Conservation (phyloP, 2,329 filamentous ascomycete genomes). For the Colletotrichum neosansevieriae region DNA sequence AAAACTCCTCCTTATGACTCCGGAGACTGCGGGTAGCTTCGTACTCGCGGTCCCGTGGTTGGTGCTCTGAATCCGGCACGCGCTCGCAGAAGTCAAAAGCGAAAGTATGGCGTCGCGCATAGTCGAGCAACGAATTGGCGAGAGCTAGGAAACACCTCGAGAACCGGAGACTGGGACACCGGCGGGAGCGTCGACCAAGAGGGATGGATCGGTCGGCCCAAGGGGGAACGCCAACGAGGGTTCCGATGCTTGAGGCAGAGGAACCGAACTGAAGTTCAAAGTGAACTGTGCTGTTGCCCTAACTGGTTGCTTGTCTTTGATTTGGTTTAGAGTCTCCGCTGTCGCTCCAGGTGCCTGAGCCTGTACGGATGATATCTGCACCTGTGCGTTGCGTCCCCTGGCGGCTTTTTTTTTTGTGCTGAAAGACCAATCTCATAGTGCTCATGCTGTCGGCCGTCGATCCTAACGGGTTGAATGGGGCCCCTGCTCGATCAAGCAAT, state of each 20-base stretch:
- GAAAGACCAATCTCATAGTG: conserved; percentile 19
- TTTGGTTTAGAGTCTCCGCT: background rate
- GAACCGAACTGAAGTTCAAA: conserved; percentile 7
- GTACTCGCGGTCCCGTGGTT: conserved; percentile 31
- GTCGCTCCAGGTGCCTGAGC: conserved; percentile 14
- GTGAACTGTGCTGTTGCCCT: conserved; percentile 5
- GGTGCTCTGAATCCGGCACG: conserved; percentile 26
- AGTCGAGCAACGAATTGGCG: conserved; percentile 30
- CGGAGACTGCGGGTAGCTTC: conserved; percentile 37
- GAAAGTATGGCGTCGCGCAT: conserved; percentile 38
- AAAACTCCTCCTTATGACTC: conserved; percentile 15
- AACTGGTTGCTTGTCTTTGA: background rate
- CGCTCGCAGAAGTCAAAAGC: conserved; percentile 37
- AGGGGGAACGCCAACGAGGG: conserved; percentile 13
- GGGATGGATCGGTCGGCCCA: conserved; percentile 25
- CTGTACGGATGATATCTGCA: conserved; percentile 26
- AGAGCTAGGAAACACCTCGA: conserved; percentile 17
- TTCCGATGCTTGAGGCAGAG: conserved; percentile 34
- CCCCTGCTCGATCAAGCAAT: conserved; percentile 37
- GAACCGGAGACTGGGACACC: conserved; percentile 31
- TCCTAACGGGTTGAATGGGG: conserved; percentile 34
- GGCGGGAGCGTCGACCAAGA: conserved; percentile 13
- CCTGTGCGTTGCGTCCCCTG: conserved; percentile 35
- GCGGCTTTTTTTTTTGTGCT: conserved; percentile 23
- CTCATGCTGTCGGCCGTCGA: conserved; percentile 37